A percentile compares a stretch with the other conserved stretches of the same genome.
Evolutionary conservation across 352 stramenopile species (phyloP).

Genomic region (Thalassiosira exigua): DNA sequence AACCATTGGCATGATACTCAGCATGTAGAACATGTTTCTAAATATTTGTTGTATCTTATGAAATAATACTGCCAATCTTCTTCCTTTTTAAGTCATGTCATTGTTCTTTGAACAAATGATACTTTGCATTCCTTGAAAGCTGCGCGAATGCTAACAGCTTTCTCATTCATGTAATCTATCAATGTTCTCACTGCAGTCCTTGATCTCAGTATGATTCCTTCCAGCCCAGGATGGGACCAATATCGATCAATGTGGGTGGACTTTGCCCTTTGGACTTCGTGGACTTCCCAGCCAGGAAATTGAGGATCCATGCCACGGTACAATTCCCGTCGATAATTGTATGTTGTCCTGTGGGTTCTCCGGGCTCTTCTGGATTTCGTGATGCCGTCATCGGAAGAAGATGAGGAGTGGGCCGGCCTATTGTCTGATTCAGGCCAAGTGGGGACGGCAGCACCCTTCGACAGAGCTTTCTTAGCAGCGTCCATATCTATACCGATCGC

Average conservation of each 20-base stretch:
- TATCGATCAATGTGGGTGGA: slow-evolving; percentile 18
- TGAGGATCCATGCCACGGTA: slow-evolving; percentile 5
- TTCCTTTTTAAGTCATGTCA: background rate
- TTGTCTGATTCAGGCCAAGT: slow-evolving; percentile 11
- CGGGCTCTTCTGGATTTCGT: too few species aligned
- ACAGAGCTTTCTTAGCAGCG: slow-evolving; percentile 17
- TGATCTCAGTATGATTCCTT: slow-evolving; percentile 26
- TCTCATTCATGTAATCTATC: slow-evolving; percentile 18
- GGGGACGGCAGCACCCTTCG: background rate
- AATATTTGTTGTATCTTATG: too few species aligned
- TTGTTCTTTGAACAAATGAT: background rate
- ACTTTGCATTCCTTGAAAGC: slow-evolving; percentile 11
- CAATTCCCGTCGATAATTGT: too few species aligned
- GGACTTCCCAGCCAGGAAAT: slow-evolving; percentile 33
- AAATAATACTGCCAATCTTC: too few species aligned
- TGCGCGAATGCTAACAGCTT: slow-evolving; percentile 1
- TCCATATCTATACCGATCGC: slow-evolving; percentile 21
- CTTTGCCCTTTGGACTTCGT: slow-evolving; percentile 13
- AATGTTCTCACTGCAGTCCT: slow-evolving; percentile 21
- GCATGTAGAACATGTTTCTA: too few species aligned
- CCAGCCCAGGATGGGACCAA: slow-evolving; percentile 31
- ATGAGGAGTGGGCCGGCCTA: too few species aligned
- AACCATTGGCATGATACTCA: too few species aligned
- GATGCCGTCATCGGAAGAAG: too few species aligned
- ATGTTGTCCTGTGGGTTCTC: too few species aligned